These are phyloP conservation scores for Fusarium foetens DNA, from an alignment of 2,329 filamentous ascomycete species.

Conservation along the genomic window DNA sequence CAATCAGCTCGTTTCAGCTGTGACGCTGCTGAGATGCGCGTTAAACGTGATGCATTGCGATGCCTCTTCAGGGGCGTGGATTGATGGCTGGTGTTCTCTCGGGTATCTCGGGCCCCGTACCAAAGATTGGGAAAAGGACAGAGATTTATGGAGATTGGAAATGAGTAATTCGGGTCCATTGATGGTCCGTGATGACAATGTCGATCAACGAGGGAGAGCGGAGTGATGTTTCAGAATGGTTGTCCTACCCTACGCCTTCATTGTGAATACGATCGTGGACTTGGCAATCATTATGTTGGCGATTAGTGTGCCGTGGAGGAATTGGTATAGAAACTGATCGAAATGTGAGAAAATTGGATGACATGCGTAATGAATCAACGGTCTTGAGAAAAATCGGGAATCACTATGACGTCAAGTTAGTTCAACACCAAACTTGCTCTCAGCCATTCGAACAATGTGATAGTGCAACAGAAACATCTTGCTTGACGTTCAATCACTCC, in stretches of 20 bases:
- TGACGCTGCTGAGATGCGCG: background rate
- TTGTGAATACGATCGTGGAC: rapidly evolving
- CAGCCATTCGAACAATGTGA: background rate
- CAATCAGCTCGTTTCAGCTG: no score
- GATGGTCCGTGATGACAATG: background rate
- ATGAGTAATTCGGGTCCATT: background rate
- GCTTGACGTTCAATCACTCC: rapidly evolving
- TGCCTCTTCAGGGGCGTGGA: background rate
- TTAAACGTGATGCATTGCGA: rapidly evolving
- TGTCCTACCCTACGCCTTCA: background rate
- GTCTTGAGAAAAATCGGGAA: background rate
- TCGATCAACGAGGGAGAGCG: background rate
- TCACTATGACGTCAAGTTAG: constrained; percentile 20
- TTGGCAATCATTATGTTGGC: no score
- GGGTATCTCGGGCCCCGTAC: background rate
- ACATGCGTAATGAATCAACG: background rate
- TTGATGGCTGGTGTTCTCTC: background rate
- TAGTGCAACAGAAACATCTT: rapidly evolving
- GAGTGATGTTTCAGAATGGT: background rate
- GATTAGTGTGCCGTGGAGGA: rapidly evolving
- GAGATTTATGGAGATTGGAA: background rate
- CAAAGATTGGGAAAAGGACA: background rate
- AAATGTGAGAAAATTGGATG: background rate
- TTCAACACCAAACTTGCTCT: background rate
- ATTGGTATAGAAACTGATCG: background rate